Evolutionary conservation across 2,329 filamentous ascomycete species (phyloP), one percentile per base, ranked within the genome.

Genomic region (Parastagonospora avenae): DNA sequence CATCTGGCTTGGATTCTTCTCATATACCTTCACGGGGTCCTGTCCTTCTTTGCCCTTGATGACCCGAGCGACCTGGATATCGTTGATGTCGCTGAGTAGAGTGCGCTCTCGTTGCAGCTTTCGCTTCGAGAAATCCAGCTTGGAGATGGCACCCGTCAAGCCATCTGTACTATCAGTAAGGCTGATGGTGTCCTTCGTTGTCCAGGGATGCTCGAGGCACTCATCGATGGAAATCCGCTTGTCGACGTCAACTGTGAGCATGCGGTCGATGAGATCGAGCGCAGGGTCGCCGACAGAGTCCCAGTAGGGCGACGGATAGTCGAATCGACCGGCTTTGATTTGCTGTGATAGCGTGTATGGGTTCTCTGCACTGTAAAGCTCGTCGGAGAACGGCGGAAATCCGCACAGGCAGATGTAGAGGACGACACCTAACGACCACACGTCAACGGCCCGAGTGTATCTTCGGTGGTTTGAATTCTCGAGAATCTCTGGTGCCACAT

Each of bases 401-500:
- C 94, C 94, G 70, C 94, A 97, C 4, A 97, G 83, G 70, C 92
- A 97, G 64, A 97, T 97, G 76, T 97, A 99, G 19, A 99, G 81
- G 3, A 99, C 93, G 2, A 99, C 94, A n/a, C 94, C 94, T 1
- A 97, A 82, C 1, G 92, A 96, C 94, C 94, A 97, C 36, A 97
- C 82, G 71, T 99, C 94, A 8, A 99, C 94, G 2, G 92, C 92
- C 66, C 92, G 91, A 47, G 92, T 96, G 76, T 99, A 99, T 68
- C 90, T 90, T 59, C 94, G 87, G 54, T 91, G 85, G 64, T 85
- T 88, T 14, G 84, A 86, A 56, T 92, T 89, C 66, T 92, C 89
- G 4, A 99, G 80, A 50, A 99, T 96, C 72, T 99, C 94, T 1
- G 94, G 94, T 1, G 95, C 94, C 54, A 97, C 93, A 71, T 99